These are phyloP conservation scores for Boletus reticuloceps DNA, from an alignment of 768 basidiomycete species.

Conservation along the genomic window DNA sequence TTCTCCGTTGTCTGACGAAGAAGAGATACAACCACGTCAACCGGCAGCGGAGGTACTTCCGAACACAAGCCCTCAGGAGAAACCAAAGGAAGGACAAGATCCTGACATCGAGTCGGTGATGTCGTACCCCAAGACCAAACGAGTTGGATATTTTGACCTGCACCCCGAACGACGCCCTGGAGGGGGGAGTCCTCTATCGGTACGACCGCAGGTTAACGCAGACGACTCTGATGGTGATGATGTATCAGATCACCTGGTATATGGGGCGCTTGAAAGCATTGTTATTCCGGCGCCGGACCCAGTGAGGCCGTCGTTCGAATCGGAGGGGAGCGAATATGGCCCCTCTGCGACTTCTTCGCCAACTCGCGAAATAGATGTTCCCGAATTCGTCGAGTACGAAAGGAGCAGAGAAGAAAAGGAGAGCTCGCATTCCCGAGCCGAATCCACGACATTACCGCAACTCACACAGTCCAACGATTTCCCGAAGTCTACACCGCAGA, in stretches of 20 bases:
- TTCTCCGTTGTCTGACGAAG: conserved; percentile 40
- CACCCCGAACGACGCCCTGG: conserved; percentile 67
- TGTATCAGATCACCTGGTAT: conserved; percentile 34
- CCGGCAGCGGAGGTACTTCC: conserved; percentile 11
- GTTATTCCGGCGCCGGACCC: conserved; percentile 19
- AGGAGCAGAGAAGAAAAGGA: conserved; percentile 23
- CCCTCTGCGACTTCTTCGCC: conserved; percentile 30
- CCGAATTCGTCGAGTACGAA: conserved; percentile 27
- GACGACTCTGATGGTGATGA: conserved; percentile 36
- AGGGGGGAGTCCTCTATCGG: conserved; percentile 10
- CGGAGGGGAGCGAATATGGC: conserved; percentile 33
- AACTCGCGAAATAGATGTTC: conserved; percentile 29
- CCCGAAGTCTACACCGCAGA: conserved; percentile 31
- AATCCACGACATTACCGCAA: conserved; percentile 29
- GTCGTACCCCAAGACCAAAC: conserved; percentile 34
- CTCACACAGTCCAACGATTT: conserved; percentile 9
- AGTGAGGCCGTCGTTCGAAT: conserved; percentile 33
- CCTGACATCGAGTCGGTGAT: conserved; percentile 44
- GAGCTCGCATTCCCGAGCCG: conserved; percentile 23
- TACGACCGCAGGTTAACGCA: conserved; percentile 27
- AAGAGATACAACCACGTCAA: conserved; percentile 30
- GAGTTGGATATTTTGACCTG: conserved; percentile 73
- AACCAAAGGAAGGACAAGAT: conserved; percentile 41
- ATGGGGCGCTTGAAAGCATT: conserved; percentile 24
- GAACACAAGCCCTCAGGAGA: conserved; percentile 23